phyloP scores from a whole-genome alignment of 768 basidiomycete genomes.

The Leccinum disarticulatum region DNA sequence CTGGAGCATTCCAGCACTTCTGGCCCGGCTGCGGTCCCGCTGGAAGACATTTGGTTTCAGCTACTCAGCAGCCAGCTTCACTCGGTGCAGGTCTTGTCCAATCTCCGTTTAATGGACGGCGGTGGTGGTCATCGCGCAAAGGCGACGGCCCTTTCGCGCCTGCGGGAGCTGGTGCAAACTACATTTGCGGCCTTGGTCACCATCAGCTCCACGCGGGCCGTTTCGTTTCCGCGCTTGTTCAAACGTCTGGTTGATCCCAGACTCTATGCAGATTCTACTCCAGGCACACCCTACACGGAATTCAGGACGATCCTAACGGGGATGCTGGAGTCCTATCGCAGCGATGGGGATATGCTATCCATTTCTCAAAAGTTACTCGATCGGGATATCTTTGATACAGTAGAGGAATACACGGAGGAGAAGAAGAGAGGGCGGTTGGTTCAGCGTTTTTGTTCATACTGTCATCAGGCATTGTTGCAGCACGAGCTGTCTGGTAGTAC shows the following conservation, averaged over 20 bases:
- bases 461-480: constrained; percentile 47
- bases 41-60: constrained; percentile 90
- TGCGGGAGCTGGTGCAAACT: constrained; percentile 78
- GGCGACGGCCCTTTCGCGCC: constrained; percentile 38
- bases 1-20: constrained; percentile 56
- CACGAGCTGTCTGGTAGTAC: constrained; percentile 20
- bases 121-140: constrained; percentile 23
- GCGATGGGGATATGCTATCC: constrained; percentile 85
- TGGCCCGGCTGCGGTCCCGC: constrained; percentile 40
- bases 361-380: constrained; percentile 83
- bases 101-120: constrained; percentile 33
- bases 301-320: constrained; percentile 87
- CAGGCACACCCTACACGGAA: constrained; percentile 79
- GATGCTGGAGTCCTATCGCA: constrained; percentile 94
- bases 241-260: constrained; percentile 84
- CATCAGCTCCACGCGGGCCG: constrained; percentile 70
- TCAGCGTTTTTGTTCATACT: constrained; percentile 48
- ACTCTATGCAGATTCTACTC: constrained; percentile 46
- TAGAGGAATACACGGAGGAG: constrained; percentile 59
- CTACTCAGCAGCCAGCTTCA: constrained; percentile 81
- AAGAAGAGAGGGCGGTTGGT: constrained; percentile 64
- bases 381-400: constrained; percentile 75
- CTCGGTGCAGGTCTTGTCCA: constrained; percentile 69
- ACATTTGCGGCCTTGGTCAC: constrained; percentile 85
- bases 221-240: constrained; percentile 93